Evolutionary conservation across 2,329 filamentous ascomycete genomes (phyloP).

Genomic region (Furcasterigmium sp.): DNA sequence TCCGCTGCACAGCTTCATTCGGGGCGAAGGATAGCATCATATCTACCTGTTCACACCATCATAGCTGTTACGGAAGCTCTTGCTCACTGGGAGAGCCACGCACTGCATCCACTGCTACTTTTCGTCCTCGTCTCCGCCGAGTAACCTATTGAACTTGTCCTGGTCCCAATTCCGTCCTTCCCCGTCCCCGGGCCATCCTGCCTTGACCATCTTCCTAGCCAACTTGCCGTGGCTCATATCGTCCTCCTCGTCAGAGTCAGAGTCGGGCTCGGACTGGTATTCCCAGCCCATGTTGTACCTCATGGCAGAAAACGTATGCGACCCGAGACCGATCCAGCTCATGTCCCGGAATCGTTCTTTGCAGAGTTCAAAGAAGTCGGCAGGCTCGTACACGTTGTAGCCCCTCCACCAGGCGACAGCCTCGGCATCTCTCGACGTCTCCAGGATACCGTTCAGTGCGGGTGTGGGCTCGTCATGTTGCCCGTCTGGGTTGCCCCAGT

Average conservation of each 20-base stretch:
- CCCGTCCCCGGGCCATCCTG: conserved; percentile 10
- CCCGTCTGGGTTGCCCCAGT: conserved; percentile 8
- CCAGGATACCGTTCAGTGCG: conserved; percentile 1
- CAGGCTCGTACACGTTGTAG: conserved; percentile 8
- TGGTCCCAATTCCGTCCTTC: conserved; percentile 6
- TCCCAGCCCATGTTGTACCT: conserved; percentile 5
- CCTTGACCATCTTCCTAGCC: conserved; percentile 8
- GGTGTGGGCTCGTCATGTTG: conserved; percentile 5
- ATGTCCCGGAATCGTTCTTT: conserved; percentile 9
- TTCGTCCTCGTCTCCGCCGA: no score
- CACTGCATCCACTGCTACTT: no score
- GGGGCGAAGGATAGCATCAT: no score
- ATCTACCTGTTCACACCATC: no score
- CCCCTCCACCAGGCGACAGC: conserved; percentile 2
- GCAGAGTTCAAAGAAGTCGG: conserved; percentile 8
- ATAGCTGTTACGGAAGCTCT: no score
- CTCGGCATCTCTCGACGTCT: conserved; percentile 1
- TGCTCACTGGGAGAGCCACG: no score
- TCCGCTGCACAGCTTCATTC: no score
- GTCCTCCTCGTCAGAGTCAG: conserved; percentile 5
- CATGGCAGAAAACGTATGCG: not conserved
- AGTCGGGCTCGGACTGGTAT: conserved; percentile 2
- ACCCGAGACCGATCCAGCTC: conserved; percentile 9
- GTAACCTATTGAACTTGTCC: not conserved
- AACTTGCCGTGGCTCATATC: conserved; percentile 4